Evolutionary conservation across 257 asterid species (phyloP).

Genomic region (Linaria vulgaris): DNA sequence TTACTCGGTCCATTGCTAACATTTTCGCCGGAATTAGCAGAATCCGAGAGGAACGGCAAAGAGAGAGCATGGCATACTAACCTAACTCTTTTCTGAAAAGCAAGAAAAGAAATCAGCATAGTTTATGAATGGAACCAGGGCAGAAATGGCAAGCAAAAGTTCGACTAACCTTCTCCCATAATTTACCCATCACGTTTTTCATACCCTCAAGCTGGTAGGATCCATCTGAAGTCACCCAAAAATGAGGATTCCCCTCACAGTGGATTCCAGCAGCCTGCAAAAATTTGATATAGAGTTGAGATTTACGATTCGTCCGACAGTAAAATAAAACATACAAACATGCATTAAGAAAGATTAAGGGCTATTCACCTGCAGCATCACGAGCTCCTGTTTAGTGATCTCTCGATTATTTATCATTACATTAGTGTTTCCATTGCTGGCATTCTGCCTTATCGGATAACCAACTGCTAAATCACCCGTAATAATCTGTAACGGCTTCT

Average conservation of each 20-base stretch:
- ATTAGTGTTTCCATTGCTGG: constrained; percentile 78
- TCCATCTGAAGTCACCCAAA: constrained; percentile 57
- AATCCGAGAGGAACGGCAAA: constrained; percentile 70
- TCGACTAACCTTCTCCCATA: constrained; percentile 71
- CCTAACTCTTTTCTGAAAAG: constrained; percentile 59
- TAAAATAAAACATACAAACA: too few relatives aligned
- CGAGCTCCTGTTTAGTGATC: constrained; percentile 67
- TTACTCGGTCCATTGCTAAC: constrained; percentile 28
- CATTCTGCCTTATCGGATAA: constrained; percentile 39
- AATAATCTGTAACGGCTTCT: constrained; percentile 79
- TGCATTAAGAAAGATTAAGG: too few relatives aligned
- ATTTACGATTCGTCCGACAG: too few relatives aligned
- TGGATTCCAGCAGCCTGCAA: constrained; percentile 44
- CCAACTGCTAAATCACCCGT: constrained; percentile 61
- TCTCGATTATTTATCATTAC: constrained; percentile 67
- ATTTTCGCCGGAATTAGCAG: constrained; percentile 33
- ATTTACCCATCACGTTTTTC: constrained; percentile 67
- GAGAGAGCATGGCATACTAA: constrained; percentile 58
- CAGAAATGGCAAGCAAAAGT: constrained; percentile 11
- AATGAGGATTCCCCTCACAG: constrained; percentile 48
- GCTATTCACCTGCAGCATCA: constrained; percentile 58
- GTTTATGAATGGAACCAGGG: constrained; percentile 1
- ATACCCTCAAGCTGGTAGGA: constrained; percentile 45
- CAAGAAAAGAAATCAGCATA: constrained; percentile 16
- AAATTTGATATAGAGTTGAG: constrained; percentile 22